Conservation (phyloP, 139 green algal species). For the Medakamo hakoo region DNA sequence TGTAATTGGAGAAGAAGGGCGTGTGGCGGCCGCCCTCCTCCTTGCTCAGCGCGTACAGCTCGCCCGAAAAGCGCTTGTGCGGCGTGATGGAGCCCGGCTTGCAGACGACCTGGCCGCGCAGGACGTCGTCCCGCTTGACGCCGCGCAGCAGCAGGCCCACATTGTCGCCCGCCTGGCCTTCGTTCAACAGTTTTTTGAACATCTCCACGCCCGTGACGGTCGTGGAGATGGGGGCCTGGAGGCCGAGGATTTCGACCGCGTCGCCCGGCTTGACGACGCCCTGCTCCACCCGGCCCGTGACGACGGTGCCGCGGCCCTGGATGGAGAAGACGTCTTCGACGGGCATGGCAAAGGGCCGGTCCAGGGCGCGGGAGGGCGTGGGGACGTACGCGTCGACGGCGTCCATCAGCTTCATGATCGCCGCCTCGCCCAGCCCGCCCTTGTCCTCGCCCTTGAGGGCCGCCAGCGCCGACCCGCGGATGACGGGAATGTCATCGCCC, state of each 20-base stretch:
- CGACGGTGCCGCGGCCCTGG: slow-evolving; percentile 84
- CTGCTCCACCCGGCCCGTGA: slow-evolving; percentile 87
- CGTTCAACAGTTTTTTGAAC: slow-evolving; percentile 93
- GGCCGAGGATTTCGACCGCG: slow-evolving; percentile 86
- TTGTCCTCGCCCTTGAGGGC: slow-evolving; percentile 83
- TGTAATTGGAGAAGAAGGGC: slow-evolving; percentile 96
- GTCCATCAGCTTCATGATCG: slow-evolving; percentile 83
- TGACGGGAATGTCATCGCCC: slow-evolving; percentile 83
- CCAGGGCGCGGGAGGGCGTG: slow-evolving; percentile 58
- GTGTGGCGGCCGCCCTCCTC: slow-evolving; percentile 96
- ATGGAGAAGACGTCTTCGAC: slow-evolving; percentile 98
- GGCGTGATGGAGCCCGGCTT: slow-evolving; percentile 75
- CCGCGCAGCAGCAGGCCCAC: slow-evolving; percentile 88
- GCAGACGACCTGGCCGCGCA: slow-evolving; percentile 75
- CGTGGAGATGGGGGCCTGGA: slow-evolving; percentile 57
- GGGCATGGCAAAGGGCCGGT: slow-evolving; percentile 95
- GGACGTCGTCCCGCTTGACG: slow-evolving; percentile 87
- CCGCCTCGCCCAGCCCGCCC: slow-evolving; percentile 54
- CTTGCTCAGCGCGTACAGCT: slow-evolving; percentile 94
- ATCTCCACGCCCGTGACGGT: slow-evolving; percentile 94
- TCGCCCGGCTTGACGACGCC: slow-evolving; percentile 84
- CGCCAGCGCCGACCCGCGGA: slow-evolving; percentile 64
- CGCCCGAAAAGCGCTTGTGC: slow-evolving; percentile 51
- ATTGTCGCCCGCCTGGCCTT: slow-evolving; percentile 92
- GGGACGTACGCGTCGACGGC: slow-evolving; percentile 73